A percentile compares a stretch with the other conserved stretches of the same genome.
Conservation (phyloP, 78 protist genomes). For the Capsaspora owczarzaki region DNA sequence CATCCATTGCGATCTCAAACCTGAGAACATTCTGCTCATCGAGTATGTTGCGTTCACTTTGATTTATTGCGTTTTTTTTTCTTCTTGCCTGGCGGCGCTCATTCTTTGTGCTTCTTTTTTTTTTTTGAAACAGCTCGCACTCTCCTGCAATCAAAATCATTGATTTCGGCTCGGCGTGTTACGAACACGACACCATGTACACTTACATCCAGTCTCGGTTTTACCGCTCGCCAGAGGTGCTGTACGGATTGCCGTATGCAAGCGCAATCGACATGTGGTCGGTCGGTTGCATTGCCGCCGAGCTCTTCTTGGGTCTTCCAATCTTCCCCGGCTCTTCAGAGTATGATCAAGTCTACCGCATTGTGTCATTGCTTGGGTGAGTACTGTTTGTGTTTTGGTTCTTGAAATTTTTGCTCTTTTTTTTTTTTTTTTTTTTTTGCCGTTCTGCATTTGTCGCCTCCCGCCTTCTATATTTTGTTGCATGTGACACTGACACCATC, state of each 20-base stretch:
- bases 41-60: too few species aligned
- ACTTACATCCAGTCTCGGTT: not conserved
- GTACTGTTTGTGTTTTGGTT: too few species aligned
- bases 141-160: slow-evolving; percentile 59
- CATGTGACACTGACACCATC: too few species aligned
- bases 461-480: too few species aligned
- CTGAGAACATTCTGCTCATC: slow-evolving; percentile 95
- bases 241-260: slow-evolving; percentile 66
- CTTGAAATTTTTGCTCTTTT: too few species aligned
- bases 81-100: too few species aligned
- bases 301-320: slow-evolving; percentile 84
- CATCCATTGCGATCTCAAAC: slow-evolving; percentile 96
- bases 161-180: slow-evolving; percentile 89
- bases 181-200: slow-evolving; percentile 56
- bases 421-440: too few species aligned
- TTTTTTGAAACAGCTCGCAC: not conserved
- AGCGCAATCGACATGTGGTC: slow-evolving; percentile 95
- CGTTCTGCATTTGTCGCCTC: too few species aligned
- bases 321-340: slow-evolving; percentile 89
- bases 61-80: too few species aligned
- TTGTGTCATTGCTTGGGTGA: too few species aligned
- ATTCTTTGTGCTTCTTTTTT: too few species aligned
- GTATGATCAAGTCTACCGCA: slow-evolving; percentile 64
- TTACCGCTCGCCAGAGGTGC: slow-evolving; percentile 78
- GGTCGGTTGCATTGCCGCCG: slow-evolving; percentile 94